Base-by-base conservation (phyloP, 768 basidiomycete species). In the Amanita brunnescens region DNA sequence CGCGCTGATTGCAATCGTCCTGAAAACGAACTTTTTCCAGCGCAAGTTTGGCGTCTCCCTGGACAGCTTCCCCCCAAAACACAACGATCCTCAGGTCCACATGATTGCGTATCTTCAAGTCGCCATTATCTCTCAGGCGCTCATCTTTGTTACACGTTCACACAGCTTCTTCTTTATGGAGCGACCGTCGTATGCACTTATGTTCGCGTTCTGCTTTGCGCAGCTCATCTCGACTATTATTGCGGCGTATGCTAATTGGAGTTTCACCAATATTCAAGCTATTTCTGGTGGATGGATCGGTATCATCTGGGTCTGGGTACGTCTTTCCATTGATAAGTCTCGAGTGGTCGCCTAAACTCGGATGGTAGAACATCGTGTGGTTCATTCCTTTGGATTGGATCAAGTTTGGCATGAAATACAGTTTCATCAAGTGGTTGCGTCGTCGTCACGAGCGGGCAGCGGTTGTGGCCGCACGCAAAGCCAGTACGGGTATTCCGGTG, bases 151-250 rank as follows among this genome's bases (percentile, higher is more conserved):
- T 67, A 95, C 92, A 35, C 91, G 92, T 72, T 83, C 92, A 58
- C 93, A 94, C 62, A 76, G 85, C 8, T 93, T 90, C 80, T 94
- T 92, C 87, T 95, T 92, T 77, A 90, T 91, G 88, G 91, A 95
- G 67, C 84, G 91, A 48, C 91, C 91, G 5, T 96, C 95, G 30
- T 70, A 75, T 29, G 95, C 95, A 26, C 82, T 98, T 51, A 75
- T 98, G 71, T 70, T 70, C 55, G 95, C 95, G 12, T 98, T 98
- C 82, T 83, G 81, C 67, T 62, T 97, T 51, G 95, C 95, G 14
- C 95, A 98, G 72, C 80, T 96, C 53, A 74, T 98, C 48, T 92
- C 94, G 1, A 89, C 91, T 35, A 94, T 98, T 75, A 97, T 98
- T 58, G 94, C 94, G 43, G 91, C 76, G 9, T 98, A 86, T 69